Evolutionary conservation across 768 basidiomycete species (phyloP), one percentile per base, ranked within the genome.

Genomic region (Auriscalpium orientale): DNA sequence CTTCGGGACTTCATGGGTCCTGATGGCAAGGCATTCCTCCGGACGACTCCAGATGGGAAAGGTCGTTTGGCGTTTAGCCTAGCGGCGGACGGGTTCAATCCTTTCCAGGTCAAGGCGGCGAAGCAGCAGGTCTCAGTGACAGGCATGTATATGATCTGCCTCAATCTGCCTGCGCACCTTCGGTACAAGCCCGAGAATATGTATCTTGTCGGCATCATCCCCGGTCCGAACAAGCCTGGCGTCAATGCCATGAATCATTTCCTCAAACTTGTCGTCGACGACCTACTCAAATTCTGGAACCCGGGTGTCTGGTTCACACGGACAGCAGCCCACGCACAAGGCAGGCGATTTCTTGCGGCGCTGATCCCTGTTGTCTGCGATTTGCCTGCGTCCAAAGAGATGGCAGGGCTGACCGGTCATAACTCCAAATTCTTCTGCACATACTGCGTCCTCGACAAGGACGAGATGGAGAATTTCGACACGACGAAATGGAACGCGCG

Each of bases 181-280:
- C 59, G 65, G 2, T 75, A 73, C 55, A 67, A 68, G 8, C 61
- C 62, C 0, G 67, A 76, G 58, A 76, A 78, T 55, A 68, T 78
- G 61, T 77, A 66, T 55, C 63, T 77, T 0, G 73, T 67, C 2
- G 74, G 69, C 0, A 59, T 78, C 52, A 72, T 77, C 21, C 73
- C 74, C 5, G 74, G 76, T 1, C 77, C 76, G 0, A 59, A 66
- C 1, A 67, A 72, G 46, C 75, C 76, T 1, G 62, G 60, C 1
- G 50, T 68, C 0, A 43, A 66, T 0, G 57, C 70, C 34, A 61
- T 76, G 8, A 76, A 78, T 43, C 72, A 75, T 46, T 62, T 74
- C 22, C 61, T 79, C 2, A n/a, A 35, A 0, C 73, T 69, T 0
- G 65, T 78, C 12, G 65, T 78, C 4, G 65, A 74, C 38, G 67